Evolutionary conservation across 768 basidiomycete species (phyloP).

Genomic region (Boletus coccyginus): DNA sequence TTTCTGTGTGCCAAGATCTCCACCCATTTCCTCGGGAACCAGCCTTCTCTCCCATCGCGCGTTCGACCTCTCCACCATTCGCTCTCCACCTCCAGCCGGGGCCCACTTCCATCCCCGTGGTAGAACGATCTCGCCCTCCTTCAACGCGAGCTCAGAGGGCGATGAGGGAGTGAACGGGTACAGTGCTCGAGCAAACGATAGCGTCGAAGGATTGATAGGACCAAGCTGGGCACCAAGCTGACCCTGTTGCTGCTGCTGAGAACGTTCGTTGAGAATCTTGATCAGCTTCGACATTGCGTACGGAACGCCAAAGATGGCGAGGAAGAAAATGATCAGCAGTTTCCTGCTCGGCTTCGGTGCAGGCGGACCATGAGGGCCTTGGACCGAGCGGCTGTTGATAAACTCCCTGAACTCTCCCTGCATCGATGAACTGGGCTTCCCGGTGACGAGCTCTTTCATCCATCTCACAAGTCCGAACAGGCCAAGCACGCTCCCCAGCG

Average conservation of each 20-base stretch:
- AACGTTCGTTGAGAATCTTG: constrained; percentile 66
- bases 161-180: constrained; percentile 76
- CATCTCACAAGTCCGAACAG: constrained; percentile 88
- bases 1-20: constrained; percentile 58
- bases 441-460: constrained; percentile 65
- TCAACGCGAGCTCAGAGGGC: constrained; percentile 74
- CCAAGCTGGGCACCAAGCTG: constrained; percentile 36
- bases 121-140: constrained; percentile 86
- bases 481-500: constrained; percentile 90
- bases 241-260: constrained; percentile 44
- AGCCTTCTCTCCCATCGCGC: constrained; percentile 87
- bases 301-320: constrained; percentile 90
- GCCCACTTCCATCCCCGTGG: constrained; percentile 65
- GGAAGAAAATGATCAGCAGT: constrained; percentile 88
- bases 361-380: constrained; percentile 39
- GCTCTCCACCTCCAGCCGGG: constrained; percentile 54
- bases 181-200: constrained; percentile 81
- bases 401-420: constrained; percentile 76
- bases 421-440: constrained; percentile 44
- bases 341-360: constrained; percentile 75
- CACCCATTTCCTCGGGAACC: constrained; percentile 93
- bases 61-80: constrained; percentile 98
- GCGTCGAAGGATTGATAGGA: constrained; percentile 72
- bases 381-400: constrained; percentile 59
- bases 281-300: constrained; percentile 92